Evolutionary conservation across 1,284 basidiomycete species (phyloP).

Genomic region (Rhodotorula sp.): DNA sequence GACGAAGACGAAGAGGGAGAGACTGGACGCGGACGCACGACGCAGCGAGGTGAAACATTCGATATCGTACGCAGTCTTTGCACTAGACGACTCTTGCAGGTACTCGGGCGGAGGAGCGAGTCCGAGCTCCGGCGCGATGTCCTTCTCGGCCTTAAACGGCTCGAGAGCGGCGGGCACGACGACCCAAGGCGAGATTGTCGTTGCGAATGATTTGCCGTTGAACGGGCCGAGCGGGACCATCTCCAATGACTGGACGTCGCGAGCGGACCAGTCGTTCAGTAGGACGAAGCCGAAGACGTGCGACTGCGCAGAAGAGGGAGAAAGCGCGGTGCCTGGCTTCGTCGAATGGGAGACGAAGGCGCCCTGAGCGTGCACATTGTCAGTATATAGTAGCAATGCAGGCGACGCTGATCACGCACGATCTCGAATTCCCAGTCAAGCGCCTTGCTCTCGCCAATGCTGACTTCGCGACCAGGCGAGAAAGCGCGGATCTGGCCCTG

Average conservation of each 20-base stretch:
- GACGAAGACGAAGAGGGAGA: background rate
- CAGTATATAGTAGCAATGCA: no score
- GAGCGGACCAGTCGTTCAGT: constrained; percentile 45
- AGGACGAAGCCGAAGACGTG: constrained; percentile 44
- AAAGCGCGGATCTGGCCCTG: constrained; percentile 23
- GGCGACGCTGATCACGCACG: no score
- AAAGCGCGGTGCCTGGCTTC: constrained; percentile 30
- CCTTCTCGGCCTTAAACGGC: constrained; percentile 39
- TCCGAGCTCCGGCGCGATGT: constrained; percentile 12
- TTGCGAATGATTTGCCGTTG: constrained; percentile 46
- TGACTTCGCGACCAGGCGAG: constrained; percentile 24
- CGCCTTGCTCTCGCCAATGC: constrained; percentile 26
- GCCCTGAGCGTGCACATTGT: constrained; percentile 1
- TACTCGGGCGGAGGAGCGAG: constrained; percentile 12
- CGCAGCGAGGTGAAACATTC: constrained; percentile 3
- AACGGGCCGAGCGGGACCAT: constrained; percentile 40
- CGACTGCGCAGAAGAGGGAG: constrained; percentile 29
- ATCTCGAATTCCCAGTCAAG: constrained; percentile 47
- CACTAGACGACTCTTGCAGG: background rate
- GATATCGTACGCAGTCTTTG: constrained; percentile 9
- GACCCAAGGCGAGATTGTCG: constrained; percentile 46
- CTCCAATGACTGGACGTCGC: constrained; percentile 39
- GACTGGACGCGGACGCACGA: background rate
- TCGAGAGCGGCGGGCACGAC: constrained; percentile 40
- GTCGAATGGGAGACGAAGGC: constrained; percentile 40